A percentile compares a stretch with the other conserved stretches of the same genome.
phyloP scores from a whole-genome alignment of 2,329 filamentous ascomycete genomes.

The Phaeosphaeria sp. region DNA sequence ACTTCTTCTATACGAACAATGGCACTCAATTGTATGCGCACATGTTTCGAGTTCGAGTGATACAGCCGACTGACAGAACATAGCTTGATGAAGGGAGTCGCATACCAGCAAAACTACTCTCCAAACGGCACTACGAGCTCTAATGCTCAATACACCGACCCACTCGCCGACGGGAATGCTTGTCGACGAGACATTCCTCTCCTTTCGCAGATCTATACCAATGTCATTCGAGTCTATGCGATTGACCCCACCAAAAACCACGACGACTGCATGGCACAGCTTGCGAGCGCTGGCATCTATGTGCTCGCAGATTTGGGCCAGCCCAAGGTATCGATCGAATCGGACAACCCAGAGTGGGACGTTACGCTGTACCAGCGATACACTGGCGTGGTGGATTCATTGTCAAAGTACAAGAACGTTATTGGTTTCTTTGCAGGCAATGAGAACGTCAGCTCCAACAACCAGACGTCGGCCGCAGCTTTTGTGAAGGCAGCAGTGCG shows the following conservation, averaged over 20 bases:
- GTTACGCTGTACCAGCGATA: constrained; percentile 80
- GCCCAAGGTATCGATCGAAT: constrained; percentile 75
- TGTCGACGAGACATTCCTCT: constrained; percentile 89
- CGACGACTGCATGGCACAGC: constrained; percentile 80
- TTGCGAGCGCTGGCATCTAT: constrained; percentile 89
- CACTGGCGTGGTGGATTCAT: constrained; percentile 78
- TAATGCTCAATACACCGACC: constrained; percentile 74
- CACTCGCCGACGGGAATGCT: constrained; percentile 72
- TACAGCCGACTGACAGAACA: constrained; percentile 13
- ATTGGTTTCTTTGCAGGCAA: constrained; percentile 99
- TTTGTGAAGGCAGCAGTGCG: constrained; percentile 98
- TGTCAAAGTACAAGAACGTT: constrained; percentile 85
- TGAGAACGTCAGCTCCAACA: constrained; percentile 87
- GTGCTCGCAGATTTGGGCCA: constrained; percentile 81
- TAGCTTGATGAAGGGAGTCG: constrained; percentile 86
- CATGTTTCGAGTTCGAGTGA: not conserved
- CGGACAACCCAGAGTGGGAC: constrained; percentile 79
- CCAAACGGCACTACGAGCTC: constrained; percentile 31
- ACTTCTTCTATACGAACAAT: constrained; percentile 90
- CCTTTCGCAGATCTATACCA: constrained; percentile 80
- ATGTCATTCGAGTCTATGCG: constrained; percentile 90
- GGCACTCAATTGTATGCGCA: constrained; percentile 70
- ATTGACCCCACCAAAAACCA: constrained; percentile 83
- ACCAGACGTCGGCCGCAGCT: constrained; percentile 87
- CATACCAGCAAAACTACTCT: constrained; percentile 74